These are phyloP conservation scores for Ophiocordyceps camponoti-rufipedis DNA, from an alignment of 2,329 filamentous ascomycete genomes.

Conservation along the genomic window DNA sequence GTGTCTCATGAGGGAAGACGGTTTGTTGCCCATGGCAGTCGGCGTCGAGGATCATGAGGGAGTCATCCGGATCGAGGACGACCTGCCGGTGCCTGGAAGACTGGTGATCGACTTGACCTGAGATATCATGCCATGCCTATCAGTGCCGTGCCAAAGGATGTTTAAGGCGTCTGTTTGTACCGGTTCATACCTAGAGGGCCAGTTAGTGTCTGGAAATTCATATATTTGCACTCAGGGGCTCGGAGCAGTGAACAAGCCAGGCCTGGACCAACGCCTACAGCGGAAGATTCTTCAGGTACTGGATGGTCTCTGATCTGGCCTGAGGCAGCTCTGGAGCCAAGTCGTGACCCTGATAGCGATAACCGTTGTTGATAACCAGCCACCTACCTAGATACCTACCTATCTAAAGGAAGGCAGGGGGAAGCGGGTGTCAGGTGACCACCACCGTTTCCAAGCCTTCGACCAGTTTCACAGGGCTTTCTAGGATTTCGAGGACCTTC, in stretches of 20 bases:
- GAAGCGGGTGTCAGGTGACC: neutral
- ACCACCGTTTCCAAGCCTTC: neutral
- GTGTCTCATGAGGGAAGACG: conserved; percentile 26
- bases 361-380: neutral
- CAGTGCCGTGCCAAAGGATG: too few relatives aligned
- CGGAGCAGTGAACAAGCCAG: neutral
- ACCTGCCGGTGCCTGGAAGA: conserved; percentile 5
- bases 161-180: neutral
- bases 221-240: neutral
- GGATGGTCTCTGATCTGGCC: neutral
- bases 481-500: neutral
- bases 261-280: neutral
- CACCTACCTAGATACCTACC: neutral
- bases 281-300: neutral
- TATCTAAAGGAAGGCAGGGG: neutral
- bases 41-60: conserved; percentile 9
- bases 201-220: neutral
- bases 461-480: neutral
- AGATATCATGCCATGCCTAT: neutral
- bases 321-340: neutral
- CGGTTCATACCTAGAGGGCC: too few relatives aligned
- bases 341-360: neutral
- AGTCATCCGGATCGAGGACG: neutral
- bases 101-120: neutral
- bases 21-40: conserved; percentile 7